phyloP scores from a whole-genome alignment of 805 yeast species.

The Saccharomyces kudriavzevii region DNA sequence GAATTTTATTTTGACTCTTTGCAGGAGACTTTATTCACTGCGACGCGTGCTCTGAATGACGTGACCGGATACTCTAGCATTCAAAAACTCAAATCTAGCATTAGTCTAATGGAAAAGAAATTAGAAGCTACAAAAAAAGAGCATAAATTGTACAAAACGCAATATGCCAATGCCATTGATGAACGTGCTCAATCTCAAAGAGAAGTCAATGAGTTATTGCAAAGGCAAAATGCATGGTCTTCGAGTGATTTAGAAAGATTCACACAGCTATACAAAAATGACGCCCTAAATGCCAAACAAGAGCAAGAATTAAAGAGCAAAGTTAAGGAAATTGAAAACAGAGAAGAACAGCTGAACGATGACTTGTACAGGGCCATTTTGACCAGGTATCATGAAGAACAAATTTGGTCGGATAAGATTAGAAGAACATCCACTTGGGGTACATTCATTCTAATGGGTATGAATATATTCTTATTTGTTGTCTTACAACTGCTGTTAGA shows the following conservation, averaged over 20 bases:
- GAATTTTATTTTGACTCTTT: conserved; percentile 46
- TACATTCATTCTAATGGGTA: conserved; percentile 80
- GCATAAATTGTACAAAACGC: conserved; percentile 42
- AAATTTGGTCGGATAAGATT: conserved; percentile 95
- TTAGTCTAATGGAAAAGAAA: conserved; percentile 46
- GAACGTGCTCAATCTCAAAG: conserved; percentile 64
- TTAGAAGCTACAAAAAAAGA: conserved; percentile 40
- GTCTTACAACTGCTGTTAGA: conserved; percentile 82
- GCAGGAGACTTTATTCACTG: conserved; percentile 49
- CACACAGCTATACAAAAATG: conserved; percentile 71
- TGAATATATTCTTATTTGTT: conserved; percentile 69
- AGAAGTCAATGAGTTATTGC: conserved; percentile 78
- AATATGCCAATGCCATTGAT: conserved; percentile 54
- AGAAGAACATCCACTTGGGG: conserved; percentile 96
- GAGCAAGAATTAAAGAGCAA: conserved; percentile 45
- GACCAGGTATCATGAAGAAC: conserved; percentile 91
- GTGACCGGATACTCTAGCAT: conserved; percentile 85
- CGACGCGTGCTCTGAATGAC: conserved; percentile 70
- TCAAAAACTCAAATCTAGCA: conserved; percentile 57
- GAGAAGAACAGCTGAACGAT: conserved; percentile 62
- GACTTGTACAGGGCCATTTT: conserved; percentile 68
- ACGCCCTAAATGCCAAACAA: conserved; percentile 59
- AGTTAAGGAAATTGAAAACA: conserved; percentile 47
- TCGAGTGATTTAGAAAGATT: conserved; percentile 74
- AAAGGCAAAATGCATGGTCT: conserved; percentile 78